Evolutionary conservation across 768 basidiomycete genomes (phyloP).

Genomic region (Termitomyces sp.): DNA sequence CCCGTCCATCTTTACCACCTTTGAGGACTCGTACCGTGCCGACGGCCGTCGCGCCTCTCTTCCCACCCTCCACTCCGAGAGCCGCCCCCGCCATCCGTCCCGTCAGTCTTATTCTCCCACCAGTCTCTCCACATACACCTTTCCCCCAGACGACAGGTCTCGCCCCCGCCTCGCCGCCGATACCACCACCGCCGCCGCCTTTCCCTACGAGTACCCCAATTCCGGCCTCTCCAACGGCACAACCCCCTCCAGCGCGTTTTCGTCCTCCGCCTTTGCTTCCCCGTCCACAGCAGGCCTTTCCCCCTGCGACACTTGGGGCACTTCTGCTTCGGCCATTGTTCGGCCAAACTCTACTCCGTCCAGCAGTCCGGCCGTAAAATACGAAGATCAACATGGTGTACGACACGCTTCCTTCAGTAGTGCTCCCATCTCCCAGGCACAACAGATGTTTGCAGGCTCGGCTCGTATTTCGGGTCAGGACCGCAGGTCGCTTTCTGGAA

Average conservation of each 20-base stretch:
- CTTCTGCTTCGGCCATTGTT: conserved; percentile 52
- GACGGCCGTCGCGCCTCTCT: conserved; percentile 56
- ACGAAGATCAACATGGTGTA: conserved; percentile 54
- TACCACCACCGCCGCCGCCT: conserved; percentile 33
- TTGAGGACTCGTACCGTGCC: conserved; percentile 56
- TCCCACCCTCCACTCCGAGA: conserved; percentile 50
- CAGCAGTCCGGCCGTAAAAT: conserved; percentile 53
- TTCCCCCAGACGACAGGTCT: conserved; percentile 46
- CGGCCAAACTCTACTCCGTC: conserved; percentile 67
- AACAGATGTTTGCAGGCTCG: conserved; percentile 63
- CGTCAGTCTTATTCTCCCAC: conserved; percentile 47
- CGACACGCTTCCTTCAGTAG: conserved; percentile 68
- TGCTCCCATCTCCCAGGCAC: conserved; percentile 52
- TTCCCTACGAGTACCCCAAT: conserved; percentile 45
- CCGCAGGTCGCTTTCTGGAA: conserved; percentile 50
- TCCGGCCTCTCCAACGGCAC: conserved; percentile 49
- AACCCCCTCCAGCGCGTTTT: conserved; percentile 47
- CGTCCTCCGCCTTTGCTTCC: conserved; percentile 42
- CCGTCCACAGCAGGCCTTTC: conserved; percentile 43
- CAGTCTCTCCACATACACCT: conserved; percentile 45
- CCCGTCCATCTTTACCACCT: conserved; percentile 69
- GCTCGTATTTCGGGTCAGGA: conserved; percentile 73
- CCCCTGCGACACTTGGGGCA: conserved; percentile 49
- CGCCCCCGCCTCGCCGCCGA: conserved; percentile 51
- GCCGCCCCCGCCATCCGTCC: conserved; percentile 6